phyloP scores from a whole-genome alignment of 495 filamentous ascomycete species.

The Penicillium tannophilum region DNA sequence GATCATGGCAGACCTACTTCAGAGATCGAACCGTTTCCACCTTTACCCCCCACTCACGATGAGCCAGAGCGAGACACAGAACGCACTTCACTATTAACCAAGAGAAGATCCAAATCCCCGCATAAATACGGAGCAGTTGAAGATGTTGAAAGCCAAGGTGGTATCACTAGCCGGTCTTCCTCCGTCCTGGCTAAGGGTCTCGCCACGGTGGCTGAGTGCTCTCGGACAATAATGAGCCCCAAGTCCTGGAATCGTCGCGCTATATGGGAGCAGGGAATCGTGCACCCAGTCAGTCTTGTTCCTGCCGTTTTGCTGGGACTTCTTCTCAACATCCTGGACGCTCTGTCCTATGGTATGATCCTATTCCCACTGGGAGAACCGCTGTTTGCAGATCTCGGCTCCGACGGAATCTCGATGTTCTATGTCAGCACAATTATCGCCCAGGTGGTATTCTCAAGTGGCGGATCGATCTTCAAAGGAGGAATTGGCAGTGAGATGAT shows the following conservation, averaged over 20 bases:
- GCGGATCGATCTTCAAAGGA: conserved; percentile 85
- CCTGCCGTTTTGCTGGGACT: conserved; percentile 88
- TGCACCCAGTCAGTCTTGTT: conserved; percentile 67
- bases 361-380: conserved; percentile 86
- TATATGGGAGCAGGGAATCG: conserved; percentile 64
- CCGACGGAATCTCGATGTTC: conserved; percentile 97
- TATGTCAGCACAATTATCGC: conserved; percentile 96
- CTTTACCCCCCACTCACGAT: conserved; percentile 21
- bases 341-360: conserved; percentile 95
- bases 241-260: conserved; percentile 71
- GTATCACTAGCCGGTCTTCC: conserved; percentile 11
- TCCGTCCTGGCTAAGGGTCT: conserved; percentile 24
- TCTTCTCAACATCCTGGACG: conserved; percentile 90
- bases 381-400: conserved; percentile 78
- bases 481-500: conserved; percentile 98
- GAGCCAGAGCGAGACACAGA: conserved; percentile 37
- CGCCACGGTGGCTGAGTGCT: conserved; percentile 28
- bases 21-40: conserved; percentile 22
- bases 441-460: conserved; percentile 85
- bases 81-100: conserved; percentile 45
- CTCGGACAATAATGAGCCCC: conserved; percentile 49
- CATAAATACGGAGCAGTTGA: conserved; percentile 36
- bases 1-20: conserved; percentile 20
- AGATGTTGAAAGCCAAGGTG: conserved; percentile 45
- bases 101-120: conserved; percentile 36